phyloP scores from a whole-genome alignment of 768 basidiomycete genomes.

The Russula virescens region DNA sequence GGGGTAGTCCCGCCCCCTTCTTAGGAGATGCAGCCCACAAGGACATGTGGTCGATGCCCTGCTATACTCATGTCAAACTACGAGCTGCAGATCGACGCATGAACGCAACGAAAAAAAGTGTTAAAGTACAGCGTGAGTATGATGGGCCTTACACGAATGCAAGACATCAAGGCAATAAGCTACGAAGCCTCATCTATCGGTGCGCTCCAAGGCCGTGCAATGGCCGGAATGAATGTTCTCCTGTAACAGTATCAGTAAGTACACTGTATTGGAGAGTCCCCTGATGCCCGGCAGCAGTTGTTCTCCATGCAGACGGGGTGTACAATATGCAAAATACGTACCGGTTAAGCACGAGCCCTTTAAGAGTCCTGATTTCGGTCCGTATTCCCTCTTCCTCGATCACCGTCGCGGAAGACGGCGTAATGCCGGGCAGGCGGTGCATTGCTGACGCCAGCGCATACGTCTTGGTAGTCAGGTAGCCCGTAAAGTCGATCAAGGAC shows the following conservation, averaged over 20 bases:
- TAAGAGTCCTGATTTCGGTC: constrained; percentile 69
- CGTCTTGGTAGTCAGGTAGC: constrained; percentile 70
- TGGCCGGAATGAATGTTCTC: constrained; percentile 21
- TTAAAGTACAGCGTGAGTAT: too few relatives aligned
- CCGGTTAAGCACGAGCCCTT: constrained; percentile 75
- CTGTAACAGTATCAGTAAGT: constrained; percentile 4
- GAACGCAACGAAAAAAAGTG: too few relatives aligned
- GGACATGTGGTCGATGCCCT: too few relatives aligned
- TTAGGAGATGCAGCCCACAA: too few relatives aligned
- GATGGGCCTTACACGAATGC: too few relatives aligned
- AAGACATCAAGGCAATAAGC: too few relatives aligned
- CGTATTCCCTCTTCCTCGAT: constrained; percentile 62
- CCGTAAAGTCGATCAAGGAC: constrained; percentile 65
- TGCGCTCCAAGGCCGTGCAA: constrained; percentile 13
- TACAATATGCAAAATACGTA: constrained; percentile 30
- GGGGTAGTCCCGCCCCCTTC: too few relatives aligned
- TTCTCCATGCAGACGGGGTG: background rate
- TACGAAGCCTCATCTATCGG: constrained; percentile 2
- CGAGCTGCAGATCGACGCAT: too few relatives aligned
- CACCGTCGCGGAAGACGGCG: constrained; percentile 20
- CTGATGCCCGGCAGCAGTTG: too few relatives aligned
- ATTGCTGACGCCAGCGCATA: constrained; percentile 40
- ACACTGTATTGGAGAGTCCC: too few relatives aligned
- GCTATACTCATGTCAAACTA: too few relatives aligned
- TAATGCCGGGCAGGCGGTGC: constrained; percentile 24